phyloP scores from a whole-genome alignment of 139 green algal species.

The Chlorella sp. region DNA sequence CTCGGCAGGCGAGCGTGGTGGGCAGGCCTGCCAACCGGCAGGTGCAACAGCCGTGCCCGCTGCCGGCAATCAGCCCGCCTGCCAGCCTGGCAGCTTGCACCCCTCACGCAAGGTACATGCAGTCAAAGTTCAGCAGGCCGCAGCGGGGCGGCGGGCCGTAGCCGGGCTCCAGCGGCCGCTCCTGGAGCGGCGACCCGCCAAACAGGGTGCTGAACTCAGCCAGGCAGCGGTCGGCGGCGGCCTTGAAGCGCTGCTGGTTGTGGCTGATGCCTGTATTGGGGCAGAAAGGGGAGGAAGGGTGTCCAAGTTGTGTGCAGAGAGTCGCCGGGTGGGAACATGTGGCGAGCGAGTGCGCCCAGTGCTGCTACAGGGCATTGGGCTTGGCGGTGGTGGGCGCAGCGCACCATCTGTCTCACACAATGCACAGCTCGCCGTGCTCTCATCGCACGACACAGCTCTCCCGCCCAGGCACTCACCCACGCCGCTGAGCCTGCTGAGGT shows the following conservation, averaged over 20 bases:
- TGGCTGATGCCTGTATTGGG: slow-evolving; percentile 5
- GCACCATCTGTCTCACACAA: background rate
- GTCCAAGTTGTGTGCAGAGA: background rate
- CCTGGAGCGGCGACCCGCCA: background rate
- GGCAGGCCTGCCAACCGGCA: too few relatives aligned
- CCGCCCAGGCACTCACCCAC: background rate
- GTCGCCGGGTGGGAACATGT: background rate
- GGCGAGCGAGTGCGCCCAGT: background rate
- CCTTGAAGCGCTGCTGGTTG: background rate
- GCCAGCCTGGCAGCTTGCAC: too few relatives aligned
- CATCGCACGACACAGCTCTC: too few relatives aligned
- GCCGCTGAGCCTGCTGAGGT: slow-evolving; percentile 11
- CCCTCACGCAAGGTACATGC: slow-evolving; percentile 14
- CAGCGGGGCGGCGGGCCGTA: slow-evolving; percentile 9
- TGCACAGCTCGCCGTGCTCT: background rate
- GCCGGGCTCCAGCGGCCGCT: background rate
- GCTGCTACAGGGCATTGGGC: background rate
- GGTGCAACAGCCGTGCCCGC: too few relatives aligned
- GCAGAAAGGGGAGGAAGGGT: background rate
- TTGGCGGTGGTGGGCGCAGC: background rate
- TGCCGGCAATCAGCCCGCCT: too few relatives aligned
- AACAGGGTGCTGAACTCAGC: background rate
- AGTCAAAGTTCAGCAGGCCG: slow-evolving; percentile 5
- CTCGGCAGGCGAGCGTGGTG: too few relatives aligned
- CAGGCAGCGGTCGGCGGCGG: slow-evolving; percentile 6